Base-by-base conservation (phyloP, 2,329 filamentous ascomycete genomes). In the Fusarium concolor region DNA sequence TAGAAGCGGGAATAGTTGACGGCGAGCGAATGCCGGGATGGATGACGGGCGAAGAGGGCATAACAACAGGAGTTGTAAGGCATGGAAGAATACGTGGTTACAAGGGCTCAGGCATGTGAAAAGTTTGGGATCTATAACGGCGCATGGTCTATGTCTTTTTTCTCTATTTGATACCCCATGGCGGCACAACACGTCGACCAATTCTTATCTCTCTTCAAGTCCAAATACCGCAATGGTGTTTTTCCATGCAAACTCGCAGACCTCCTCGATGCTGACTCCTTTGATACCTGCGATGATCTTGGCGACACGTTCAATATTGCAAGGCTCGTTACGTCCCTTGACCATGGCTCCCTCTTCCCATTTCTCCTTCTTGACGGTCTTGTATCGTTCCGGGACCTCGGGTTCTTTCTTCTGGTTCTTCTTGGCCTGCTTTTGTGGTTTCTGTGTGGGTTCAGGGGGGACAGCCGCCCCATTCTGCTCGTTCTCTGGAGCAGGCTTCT, bases 241-340 rank as follows among this genome's bases (percentile, higher is more conserved):
- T 43, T 80, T 85, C 93, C 93, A 96, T 6, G 92, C 90, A 77
- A 90, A 90, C 80, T 97, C 93, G 74, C 90, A 93, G 20, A 99
- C 90, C 75, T 95, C 91, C 75, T 96, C 89, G 1, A 97, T 86
- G 6, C 85, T 80, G 6, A 97, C 83, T 0, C 87, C 92, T 79
- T 97, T 97, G 67, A 98, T 91, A 41, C 86, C 89, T 2, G 96
- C 95, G 68, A 99, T 90, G 51, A 95, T 92, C 77, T 91, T 89
- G n/a, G 93, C 96, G 15, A 99, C 92, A 53, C 91, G 89, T 68
- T 90, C 89, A 69, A 99, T 97, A 53, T 87, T 91, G 72, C 91
- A 94, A 11, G 95, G 93, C 79, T 99, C 96, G 76, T 99, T 99
- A 62, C 96, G 88, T 1, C 95, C 93, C 81, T 98, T 99, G 53